Percentiles rank a stretch among this genome's conserved stretches.
Conservation (phyloP, 148 eudicot species). For the Vaccinium corymbosum region DNA sequence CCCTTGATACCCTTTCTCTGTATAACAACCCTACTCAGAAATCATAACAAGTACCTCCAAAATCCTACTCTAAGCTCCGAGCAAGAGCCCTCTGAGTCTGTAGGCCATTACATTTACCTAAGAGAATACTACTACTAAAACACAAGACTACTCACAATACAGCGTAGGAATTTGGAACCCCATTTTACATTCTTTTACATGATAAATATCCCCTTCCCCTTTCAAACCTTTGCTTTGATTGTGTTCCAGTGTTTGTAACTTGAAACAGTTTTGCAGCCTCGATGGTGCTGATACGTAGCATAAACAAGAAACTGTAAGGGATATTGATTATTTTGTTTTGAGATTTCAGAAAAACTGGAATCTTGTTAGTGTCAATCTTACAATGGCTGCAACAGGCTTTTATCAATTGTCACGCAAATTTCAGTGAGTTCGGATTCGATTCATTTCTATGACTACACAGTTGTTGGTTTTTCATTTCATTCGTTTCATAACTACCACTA, state of each 20-base stretch:
- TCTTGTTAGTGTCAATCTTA: constrained; percentile 21
- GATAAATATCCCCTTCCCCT: background rate
- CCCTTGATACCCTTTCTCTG: background rate
- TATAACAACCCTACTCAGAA: background rate
- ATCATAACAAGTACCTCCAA: background rate
- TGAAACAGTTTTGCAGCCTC: background rate
- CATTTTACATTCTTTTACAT: background rate
- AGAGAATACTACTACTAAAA: background rate
- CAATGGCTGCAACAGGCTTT: constrained; percentile 21
- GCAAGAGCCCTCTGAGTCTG: background rate
- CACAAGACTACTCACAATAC: background rate
- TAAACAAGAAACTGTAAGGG: background rate
- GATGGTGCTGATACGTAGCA: background rate
- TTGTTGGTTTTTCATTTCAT: background rate
- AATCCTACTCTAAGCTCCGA: background rate
- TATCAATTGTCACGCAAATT: constrained; percentile 19
- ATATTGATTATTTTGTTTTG: background rate
- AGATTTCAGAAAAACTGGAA: constrained; percentile 24
- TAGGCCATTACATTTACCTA: background rate
- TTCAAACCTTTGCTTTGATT: background rate
- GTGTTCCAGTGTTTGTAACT: background rate
- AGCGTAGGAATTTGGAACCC: background rate
- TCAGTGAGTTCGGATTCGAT: constrained; percentile 16
- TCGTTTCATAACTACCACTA: background rate
- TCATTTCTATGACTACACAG: background rate